Evolutionary conservation across 163 green algal genomes (phyloP), one percentile per base, ranked within the genome.

Genomic region (Volvox carteri): DNA sequence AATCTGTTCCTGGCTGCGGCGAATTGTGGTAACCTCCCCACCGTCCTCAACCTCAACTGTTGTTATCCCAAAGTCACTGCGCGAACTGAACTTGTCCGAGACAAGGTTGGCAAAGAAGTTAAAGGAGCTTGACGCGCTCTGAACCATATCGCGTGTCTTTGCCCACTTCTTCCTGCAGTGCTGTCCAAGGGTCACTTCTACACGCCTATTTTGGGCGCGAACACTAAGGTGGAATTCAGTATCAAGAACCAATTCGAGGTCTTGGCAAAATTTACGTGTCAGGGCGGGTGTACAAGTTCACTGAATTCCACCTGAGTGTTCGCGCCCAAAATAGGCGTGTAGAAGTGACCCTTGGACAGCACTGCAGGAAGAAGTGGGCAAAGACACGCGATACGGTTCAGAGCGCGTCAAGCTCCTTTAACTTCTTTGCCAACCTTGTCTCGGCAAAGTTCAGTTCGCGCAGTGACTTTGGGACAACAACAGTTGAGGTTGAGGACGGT

Each of bases 111-210:
- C 46, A 65, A 81, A 81, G 74, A 62, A 81, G 74, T 81, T 44
- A 65, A 81, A 81, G 8, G 41, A 60, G 41, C 39, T 23, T 58
- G 72, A 30, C 42, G 44, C 44, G 46, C 9, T 37, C 46, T 65
- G 44, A 44, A 65, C 74, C 41, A 41, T 42, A 25, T 58, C 72
- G 46, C 74, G 7, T 46, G 74, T 81, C 74, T 65, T 81, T 42
- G 25, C n/a, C 74, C 74, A 81, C 44, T 81, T 65, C 74, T 67
- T 81, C 74, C 62, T 81, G 14, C 46, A 77, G 68, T 77, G 68
- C 19, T 79, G 44, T 81, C 46, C 74, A 81, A 65, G 74, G 74
- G 74, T 65, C 25, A 50, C 28, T 81, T 81, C n/a, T 12, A 28
- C 74, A 81, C 74, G 8, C 74, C 44, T 44, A 81, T 81, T 54